These are phyloP conservation scores for Mycena crocata DNA, from an alignment of 768 basidiomycete species.

Conservation along the genomic window DNA sequence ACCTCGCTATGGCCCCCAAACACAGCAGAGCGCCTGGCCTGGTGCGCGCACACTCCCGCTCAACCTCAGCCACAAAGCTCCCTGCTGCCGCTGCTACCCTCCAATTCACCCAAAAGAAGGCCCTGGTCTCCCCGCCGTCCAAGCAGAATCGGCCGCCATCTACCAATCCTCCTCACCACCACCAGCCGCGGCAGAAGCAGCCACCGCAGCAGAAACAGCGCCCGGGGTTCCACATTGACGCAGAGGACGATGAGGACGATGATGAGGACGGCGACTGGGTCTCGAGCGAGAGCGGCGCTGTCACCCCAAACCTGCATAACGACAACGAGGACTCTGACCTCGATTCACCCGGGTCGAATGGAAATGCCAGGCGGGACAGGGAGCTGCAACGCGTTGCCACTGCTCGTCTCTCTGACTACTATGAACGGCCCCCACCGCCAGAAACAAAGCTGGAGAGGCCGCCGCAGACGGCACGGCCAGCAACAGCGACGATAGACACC, in stretches of 20 bases:
- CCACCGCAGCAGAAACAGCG: conserved; percentile 49
- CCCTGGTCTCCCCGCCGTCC: conserved; percentile 24
- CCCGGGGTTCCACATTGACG: conserved; percentile 68
- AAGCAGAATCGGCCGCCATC: too few relatives aligned
- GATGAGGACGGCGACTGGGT: conserved; percentile 67
- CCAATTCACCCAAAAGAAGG: conserved; percentile 77
- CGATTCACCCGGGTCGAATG: conserved; percentile 28
- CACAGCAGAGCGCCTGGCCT: conserved; percentile 49
- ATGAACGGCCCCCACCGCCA: conserved; percentile 9
- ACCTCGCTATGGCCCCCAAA: conserved; percentile 19
- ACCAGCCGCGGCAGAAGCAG: conserved; percentile 38
- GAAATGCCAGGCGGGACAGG: neutral
- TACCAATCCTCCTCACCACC: conserved; percentile 28
- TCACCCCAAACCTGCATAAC: conserved; percentile 61
- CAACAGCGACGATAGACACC: neutral
- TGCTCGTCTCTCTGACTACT: conserved; percentile 50
- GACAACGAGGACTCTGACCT: conserved; percentile 57
- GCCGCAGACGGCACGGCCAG: neutral
- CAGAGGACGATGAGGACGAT: conserved; percentile 57
- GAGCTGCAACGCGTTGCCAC: conserved; percentile 50
- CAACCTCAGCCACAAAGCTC: conserved; percentile 70
- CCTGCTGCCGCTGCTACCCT: conserved; percentile 69
- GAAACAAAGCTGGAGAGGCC: neutral
- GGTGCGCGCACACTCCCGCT: conserved; percentile 72
- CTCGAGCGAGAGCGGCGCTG: conserved; percentile 82